A percentile compares a stretch with the other conserved stretches of the same genome.
These are phyloP conservation scores for Ottelia alismoides DNA, from an alignment of 106 monocot species.

Conservation along the genomic window DNA sequence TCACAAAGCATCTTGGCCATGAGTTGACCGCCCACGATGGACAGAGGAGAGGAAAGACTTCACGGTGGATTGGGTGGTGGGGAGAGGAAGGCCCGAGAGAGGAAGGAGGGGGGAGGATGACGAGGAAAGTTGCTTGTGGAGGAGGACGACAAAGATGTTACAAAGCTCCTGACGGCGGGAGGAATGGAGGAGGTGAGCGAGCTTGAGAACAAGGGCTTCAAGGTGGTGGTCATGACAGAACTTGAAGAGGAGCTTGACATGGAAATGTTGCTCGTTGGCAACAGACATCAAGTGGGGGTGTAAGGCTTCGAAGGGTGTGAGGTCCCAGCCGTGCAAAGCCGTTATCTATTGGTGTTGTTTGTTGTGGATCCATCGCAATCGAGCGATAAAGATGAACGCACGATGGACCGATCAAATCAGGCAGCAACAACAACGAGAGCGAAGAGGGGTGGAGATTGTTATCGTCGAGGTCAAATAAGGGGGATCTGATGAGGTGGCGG, in stretches of 20 bases:
- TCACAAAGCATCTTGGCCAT: constrained; percentile 89
- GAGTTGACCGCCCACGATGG: constrained; percentile 37
- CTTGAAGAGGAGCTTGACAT: constrained; percentile 73
- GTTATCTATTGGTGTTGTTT: constrained; percentile 49
- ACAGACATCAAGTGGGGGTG: constrained; percentile 63
- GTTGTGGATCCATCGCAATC: constrained; percentile 1
- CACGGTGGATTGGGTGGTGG: constrained; percentile 38
- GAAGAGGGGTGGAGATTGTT: no score
- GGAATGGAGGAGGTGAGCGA: constrained; percentile 48
- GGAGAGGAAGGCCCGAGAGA: constrained; percentile 50
- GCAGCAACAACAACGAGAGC: no score
- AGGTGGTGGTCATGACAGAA: constrained; percentile 62
- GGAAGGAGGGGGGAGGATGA: constrained; percentile 1
- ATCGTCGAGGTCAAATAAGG: no score
- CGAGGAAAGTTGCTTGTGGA: constrained; percentile 61
- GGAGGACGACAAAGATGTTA: constrained; percentile 75
- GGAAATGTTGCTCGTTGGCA: constrained; percentile 63
- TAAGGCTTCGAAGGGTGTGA: constrained; percentile 50
- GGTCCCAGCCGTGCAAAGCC: constrained; percentile 39
- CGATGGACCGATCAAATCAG: no score
- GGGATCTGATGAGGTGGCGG: no score
- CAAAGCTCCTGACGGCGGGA: constrained; percentile 58
- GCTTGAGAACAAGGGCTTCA: constrained; percentile 46
- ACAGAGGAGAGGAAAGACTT: constrained; percentile 59
- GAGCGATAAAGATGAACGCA: no score